Evolutionary conservation across 306 rosid species (phyloP), one percentile per base, ranked within the genome.

Genomic region (Prinsepia uniflora): DNA sequence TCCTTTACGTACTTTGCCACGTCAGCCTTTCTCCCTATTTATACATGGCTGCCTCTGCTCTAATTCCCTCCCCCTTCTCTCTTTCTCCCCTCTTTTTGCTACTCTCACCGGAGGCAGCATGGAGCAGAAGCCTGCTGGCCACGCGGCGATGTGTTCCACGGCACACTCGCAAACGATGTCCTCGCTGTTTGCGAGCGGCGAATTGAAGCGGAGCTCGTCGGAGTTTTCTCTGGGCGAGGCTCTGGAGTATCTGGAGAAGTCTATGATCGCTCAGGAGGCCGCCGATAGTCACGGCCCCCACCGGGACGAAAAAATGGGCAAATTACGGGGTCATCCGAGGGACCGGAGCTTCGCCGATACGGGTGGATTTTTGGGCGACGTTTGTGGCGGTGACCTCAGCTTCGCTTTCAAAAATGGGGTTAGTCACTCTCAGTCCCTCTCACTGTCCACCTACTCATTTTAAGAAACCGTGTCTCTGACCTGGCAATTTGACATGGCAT

Each of bases 321-420:
- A 79, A 44, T 22, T 72, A 17, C 42, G 84, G n/a, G 19, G 47
- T 72, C 81, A 68, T 8, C 3, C 19, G 0, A 69, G 62, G 22
- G 69, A 76, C 72, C 20, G 20, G 15, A 20, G 2, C 43, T 82
- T 79, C 56, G 10, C 72, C 19, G 81, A 74, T 7, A 5, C 69
- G 4, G 88, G 83, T 5, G 84, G 63, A 8, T 57, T 73, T 60
- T 15, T 77, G 59, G 72, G 41, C 71, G 81, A 72, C 39, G 72
- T 73, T 18, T 75, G 19, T 49, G 57, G 79, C 73, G 79, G 42
- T 60, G 81, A 76, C 22, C 60, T 73, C 75, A 41, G 50, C 65
- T 79, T 54, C 75, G 52, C 57, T 44, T 73, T 84, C 50, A 80
- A 67, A 45, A 86, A 58, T 64, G 72, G 82, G 95, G 98, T 94